phyloP scores from a whole-genome alignment of 2,329 filamentous ascomycete genomes.

The Keithomyces neogunnii region DNA sequence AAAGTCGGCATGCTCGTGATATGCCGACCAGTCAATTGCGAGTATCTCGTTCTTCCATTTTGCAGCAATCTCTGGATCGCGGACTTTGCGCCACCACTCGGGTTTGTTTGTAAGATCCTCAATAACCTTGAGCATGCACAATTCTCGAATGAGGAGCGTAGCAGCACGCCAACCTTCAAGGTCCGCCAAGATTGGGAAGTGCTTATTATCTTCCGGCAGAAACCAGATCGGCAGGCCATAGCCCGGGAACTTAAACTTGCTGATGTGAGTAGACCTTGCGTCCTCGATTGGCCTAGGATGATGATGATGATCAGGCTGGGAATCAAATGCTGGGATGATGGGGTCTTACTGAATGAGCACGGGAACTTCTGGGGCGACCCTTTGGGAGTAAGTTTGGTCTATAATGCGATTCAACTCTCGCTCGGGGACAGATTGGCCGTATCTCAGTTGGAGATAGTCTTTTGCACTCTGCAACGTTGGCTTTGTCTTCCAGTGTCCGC shows the following conservation, averaged over 20 bases:
- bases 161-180: constrained; percentile 14
- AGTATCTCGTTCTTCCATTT: constrained; percentile 22
- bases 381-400: too few species aligned
- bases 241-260: constrained; percentile 11
- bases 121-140: constrained; percentile 23
- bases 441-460: too few species aligned
- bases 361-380: too few species aligned
- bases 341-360: too few species aligned
- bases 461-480: too few species aligned
- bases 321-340: too few species aligned
- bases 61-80: constrained; percentile 14
- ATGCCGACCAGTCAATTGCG: constrained; percentile 20
- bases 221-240: constrained; percentile 17
- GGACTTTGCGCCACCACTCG: constrained; percentile 25
- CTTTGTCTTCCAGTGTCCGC: too few species aligned
- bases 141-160: constrained; percentile 22
- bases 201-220: neutral
- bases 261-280: too few species aligned
- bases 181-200: constrained; percentile 15
- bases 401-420: too few species aligned
- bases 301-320: too few species aligned
- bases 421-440: too few species aligned
- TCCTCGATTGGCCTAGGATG: too few species aligned
- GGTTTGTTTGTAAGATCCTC: constrained; percentile 25
- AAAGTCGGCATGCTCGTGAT: constrained; percentile 15